These are phyloP conservation scores for Penstemon davidsonii DNA, from an alignment of 257 asterid genomes.

Conservation along the genomic window DNA sequence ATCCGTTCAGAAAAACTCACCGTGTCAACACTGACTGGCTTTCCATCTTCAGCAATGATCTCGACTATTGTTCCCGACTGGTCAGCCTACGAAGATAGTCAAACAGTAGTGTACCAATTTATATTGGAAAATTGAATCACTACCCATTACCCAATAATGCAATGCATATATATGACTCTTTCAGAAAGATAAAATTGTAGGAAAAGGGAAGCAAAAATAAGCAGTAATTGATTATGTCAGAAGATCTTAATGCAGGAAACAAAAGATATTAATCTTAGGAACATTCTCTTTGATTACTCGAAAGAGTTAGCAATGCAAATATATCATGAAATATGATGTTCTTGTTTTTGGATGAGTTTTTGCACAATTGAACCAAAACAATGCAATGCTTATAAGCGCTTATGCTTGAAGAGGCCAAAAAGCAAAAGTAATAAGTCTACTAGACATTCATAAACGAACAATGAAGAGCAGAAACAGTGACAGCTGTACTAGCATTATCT, in stretches of 20 bases:
- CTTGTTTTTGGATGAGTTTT: no score
- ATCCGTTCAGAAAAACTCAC: constrained; percentile 46
- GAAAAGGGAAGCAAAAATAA: background rate
- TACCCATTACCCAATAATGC: no score
- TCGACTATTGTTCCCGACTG: constrained; percentile 58
- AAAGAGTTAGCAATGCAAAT: no score
- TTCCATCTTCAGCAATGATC: constrained; percentile 57
- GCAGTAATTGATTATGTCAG: background rate
- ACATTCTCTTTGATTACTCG: no score
- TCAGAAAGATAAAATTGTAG: background rate
- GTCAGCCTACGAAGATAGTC: constrained; percentile 38
- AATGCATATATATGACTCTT: no score
- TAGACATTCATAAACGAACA: background rate
- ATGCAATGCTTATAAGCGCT: no score
- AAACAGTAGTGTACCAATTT: background rate
- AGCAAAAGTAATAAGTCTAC: background rate
- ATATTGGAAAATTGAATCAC: no score
- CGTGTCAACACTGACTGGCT: constrained; percentile 58
- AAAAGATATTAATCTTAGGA: no score
- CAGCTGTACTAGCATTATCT: background rate
- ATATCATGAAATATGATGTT: no score
- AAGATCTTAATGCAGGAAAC: background rate
- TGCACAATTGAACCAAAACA: no score
- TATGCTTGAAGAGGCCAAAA: no score
- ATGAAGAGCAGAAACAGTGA: constrained; percentile 3